Evolutionary conservation across 2,329 filamentous ascomycete genomes (phyloP).

Genomic region (Ascochyta rabiei): DNA sequence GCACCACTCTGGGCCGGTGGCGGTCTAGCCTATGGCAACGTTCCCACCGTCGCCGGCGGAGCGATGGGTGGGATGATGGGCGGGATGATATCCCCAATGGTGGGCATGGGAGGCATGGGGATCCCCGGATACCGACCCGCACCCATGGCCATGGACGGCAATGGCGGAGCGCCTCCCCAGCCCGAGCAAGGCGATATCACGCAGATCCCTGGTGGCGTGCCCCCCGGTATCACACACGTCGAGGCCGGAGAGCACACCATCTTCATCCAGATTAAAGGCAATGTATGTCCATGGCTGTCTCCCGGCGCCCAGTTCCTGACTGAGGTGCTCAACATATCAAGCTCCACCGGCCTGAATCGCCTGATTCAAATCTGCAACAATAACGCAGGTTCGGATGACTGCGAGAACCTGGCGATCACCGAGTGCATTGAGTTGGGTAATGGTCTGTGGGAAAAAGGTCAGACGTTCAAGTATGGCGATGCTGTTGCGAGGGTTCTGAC

Average conservation of each 20-base stretch:
- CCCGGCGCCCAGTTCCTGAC: slow-evolving; percentile 32
- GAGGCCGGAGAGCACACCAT: slow-evolving; percentile 35
- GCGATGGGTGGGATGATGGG: slow-evolving; percentile 3
- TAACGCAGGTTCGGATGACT: slow-evolving; percentile 23
- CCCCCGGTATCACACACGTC: slow-evolving; percentile 34
- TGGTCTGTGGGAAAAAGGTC: slow-evolving; percentile 44
- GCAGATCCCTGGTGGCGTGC: slow-evolving; percentile 34
- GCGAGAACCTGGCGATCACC: slow-evolving; percentile 37
- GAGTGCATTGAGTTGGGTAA: slow-evolving; percentile 45
- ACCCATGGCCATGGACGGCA: slow-evolving; percentile 30
- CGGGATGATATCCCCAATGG: slow-evolving; percentile 13
- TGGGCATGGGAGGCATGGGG: slow-evolving; percentile 18
- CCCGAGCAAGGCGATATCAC: slow-evolving; percentile 34
- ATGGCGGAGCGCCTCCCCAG: slow-evolving; percentile 25
- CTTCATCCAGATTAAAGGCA: slow-evolving; percentile 35
- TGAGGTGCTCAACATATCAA: slow-evolving; percentile 33
- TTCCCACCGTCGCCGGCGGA: slow-evolving; percentile 21
- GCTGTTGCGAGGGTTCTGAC: slow-evolving; percentile 40
- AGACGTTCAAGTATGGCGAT: slow-evolving; percentile 42
- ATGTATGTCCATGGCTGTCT: slow-evolving; percentile 39
- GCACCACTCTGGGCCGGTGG: slow-evolving; percentile 30
- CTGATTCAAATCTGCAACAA: slow-evolving; percentile 40
- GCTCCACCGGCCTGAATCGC: slow-evolving; percentile 35
- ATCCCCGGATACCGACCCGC: slow-evolving; percentile 25
- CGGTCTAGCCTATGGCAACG: slow-evolving; percentile 31